Evolutionary conservation across 306 rosid genomes (phyloP), one percentile per base, ranked within the genome.

Genomic region (Echinosophora koreensis): DNA sequence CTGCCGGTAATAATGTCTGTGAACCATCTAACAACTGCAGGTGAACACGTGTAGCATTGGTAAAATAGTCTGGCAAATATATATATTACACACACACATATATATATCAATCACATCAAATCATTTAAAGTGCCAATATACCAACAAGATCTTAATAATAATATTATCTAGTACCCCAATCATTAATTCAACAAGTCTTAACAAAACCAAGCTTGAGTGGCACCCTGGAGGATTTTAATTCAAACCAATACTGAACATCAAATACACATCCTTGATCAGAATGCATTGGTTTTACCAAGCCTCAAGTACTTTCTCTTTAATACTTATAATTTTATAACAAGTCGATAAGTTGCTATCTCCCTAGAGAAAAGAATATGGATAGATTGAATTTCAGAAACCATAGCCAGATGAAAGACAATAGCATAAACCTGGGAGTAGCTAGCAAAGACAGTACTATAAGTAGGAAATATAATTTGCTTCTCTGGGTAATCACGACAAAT

Each of bases 1-100:
- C 96, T 6, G 81, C 82, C 1, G 93, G 91, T 69, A 96, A 78
- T 76, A 96, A 84, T 10, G 97, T 9, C 54, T 81, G 90, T 17
- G 98, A 92, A 85, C 86, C 69, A 77, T 92, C 97, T 88, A 96
- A 81, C 84, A 96, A 9, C 99, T 96, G 86, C 78, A 86, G 8
- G 64, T 51, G 60, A 66, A 80, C 62, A 70, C 73, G 59, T 65
- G 4, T 5, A 9, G 5, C 14, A 32, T 63, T 51, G 74, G 69
- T 16, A 34, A 62, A 63, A 30, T 61, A 57, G 37, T 79, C 67
- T 46, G 18, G 10, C 27, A 77, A 50, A 44, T 47, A 58, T 6
- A 50, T 66, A 3, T 63, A 4, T 38, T 15, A 8, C 10, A 38
- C 12, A 2, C 52, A 46, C 15, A 12, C 15, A 4, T 5, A 10